phyloP scores from a whole-genome alignment of 805 yeast species.

The Nakazawaea anatomiae region DNA sequence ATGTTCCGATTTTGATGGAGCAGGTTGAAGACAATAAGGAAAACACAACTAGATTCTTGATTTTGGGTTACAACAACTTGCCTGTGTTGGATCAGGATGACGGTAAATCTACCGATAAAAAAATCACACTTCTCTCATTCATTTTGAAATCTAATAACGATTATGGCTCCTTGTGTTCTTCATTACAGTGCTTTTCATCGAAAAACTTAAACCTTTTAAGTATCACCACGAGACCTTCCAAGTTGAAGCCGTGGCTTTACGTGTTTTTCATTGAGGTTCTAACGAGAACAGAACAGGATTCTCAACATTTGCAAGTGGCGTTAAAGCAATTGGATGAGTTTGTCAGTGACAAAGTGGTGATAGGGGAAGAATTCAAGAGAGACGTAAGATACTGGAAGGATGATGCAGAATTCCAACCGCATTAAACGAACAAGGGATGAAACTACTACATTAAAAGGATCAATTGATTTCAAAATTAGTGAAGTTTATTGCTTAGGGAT shows the following conservation, averaged over 20 bases:
- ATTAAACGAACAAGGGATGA: neutral
- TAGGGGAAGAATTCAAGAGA: slow-evolving; percentile 35
- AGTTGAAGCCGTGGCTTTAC: slow-evolving; percentile 67
- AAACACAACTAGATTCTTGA: slow-evolving; percentile 83
- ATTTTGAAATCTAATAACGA: slow-evolving; percentile 54
- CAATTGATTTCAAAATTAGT: neutral
- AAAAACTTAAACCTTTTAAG: slow-evolving; percentile 59
- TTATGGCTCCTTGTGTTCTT: slow-evolving; percentile 71
- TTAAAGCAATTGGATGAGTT: slow-evolving; percentile 34
- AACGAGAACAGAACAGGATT: slow-evolving; percentile 30
- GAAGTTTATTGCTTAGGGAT: too few relatives aligned
- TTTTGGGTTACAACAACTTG: slow-evolving; percentile 40
- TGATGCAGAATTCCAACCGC: neutral
- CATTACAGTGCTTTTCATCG: slow-evolving; percentile 49
- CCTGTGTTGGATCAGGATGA: slow-evolving; percentile 9
- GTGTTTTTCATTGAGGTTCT: slow-evolving; percentile 73
- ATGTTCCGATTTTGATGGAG: slow-evolving; percentile 45
- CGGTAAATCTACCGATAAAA: slow-evolving; percentile 12
- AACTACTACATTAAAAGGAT: neutral
- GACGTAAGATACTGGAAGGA: slow-evolving; percentile 10
- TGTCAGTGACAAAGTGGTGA: slow-evolving; percentile 45
- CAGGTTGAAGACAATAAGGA: slow-evolving; percentile 67
- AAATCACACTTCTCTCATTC: slow-evolving; percentile 57
- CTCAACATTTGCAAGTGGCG: slow-evolving; percentile 24
- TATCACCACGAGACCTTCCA: slow-evolving; percentile 75